These are phyloP conservation scores for Pseudofabraea citricarpa DNA, from an alignment of 2,329 filamentous ascomycete species.

Conservation along the genomic window DNA sequence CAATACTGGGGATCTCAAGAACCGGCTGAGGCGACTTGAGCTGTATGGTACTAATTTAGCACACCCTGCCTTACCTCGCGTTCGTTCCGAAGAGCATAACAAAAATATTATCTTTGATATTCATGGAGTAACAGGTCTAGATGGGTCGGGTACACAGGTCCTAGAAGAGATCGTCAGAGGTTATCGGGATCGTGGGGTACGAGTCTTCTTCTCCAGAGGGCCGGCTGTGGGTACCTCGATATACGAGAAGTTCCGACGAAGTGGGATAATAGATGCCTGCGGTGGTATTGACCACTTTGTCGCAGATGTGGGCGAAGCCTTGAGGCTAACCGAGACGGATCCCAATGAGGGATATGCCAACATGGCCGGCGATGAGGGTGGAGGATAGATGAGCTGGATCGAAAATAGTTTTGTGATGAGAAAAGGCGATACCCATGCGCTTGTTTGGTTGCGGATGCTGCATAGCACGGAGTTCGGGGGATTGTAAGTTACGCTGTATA, in stretches of 20 bases:
- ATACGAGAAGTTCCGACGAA: constrained; percentile 67
- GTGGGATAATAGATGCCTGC: constrained; percentile 79
- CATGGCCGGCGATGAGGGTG: constrained; percentile 16
- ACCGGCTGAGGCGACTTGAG: constrained; percentile 76
- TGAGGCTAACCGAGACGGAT: constrained; percentile 74
- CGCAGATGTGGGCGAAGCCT: constrained; percentile 74
- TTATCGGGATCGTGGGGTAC: constrained; percentile 72
- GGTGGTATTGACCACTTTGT: constrained; percentile 79
- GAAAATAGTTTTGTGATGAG: background rate
- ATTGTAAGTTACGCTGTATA: background rate
- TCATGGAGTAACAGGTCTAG: constrained; percentile 91
- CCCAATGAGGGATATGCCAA: constrained; percentile 14
- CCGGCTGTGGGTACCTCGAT: constrained; percentile 31
- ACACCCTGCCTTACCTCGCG: constrained; percentile 80
- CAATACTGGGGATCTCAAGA: constrained; percentile 90
- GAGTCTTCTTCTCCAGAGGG: constrained; percentile 67
- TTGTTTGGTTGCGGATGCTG: background rate
- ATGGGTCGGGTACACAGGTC: constrained; percentile 90
- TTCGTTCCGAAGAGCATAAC: constrained; percentile 76
- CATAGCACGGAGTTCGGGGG: background rate
- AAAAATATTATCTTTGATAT: constrained; percentile 95
- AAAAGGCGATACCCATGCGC: background rate
- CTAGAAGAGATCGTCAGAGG: constrained; percentile 80
- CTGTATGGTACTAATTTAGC: constrained; percentile 81
- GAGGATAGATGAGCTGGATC: constrained; percentile 6